Percentiles rank a stretch among this genome's conserved stretches.
Conservation (phyloP, 345 rosid genomes). For the Toxicodendron radicans region DNA sequence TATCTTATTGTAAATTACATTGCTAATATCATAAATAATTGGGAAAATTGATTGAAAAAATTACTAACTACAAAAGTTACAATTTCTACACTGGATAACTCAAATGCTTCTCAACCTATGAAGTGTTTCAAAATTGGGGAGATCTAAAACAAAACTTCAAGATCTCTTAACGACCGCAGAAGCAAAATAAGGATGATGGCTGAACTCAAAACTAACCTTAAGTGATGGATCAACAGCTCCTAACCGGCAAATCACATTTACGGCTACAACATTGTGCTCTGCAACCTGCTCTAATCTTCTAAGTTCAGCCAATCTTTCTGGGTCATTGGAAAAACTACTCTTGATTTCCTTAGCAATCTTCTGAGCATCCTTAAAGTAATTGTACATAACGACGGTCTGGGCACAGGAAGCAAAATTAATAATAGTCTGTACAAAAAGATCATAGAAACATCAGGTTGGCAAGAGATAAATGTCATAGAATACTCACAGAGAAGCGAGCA, state of each 20-base stretch:
- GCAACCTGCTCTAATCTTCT: constrained; percentile 84
- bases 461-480: neutral
- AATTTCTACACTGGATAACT: constrained; percentile 30
- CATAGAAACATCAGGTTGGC: neutral
- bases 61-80: constrained; percentile 28
- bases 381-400: constrained; percentile 63
- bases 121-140: constrained; percentile 39
- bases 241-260: constrained; percentile 55
- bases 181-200: constrained; percentile 85
- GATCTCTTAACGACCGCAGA: constrained; percentile 86
- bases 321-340: constrained; percentile 65
- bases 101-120: constrained; percentile 23
- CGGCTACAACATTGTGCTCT: constrained; percentile 80
- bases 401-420: neutral
- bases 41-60: constrained; percentile 7
- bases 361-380: constrained; percentile 87
- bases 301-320: constrained; percentile 73
- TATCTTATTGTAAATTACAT: constrained; percentile 23
- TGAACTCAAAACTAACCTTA: constrained; percentile 85
- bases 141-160: constrained; percentile 34
- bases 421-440: neutral
- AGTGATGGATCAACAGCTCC: constrained; percentile 71
- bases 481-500: constrained; percentile 75
- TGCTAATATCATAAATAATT: constrained; percentile 14
- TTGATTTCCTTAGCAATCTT: constrained; percentile 79